These are phyloP conservation scores for Coemansia sp. DNA, from an alignment of 192 early-diverging fungal genomes.

Conservation along the genomic window DNA sequence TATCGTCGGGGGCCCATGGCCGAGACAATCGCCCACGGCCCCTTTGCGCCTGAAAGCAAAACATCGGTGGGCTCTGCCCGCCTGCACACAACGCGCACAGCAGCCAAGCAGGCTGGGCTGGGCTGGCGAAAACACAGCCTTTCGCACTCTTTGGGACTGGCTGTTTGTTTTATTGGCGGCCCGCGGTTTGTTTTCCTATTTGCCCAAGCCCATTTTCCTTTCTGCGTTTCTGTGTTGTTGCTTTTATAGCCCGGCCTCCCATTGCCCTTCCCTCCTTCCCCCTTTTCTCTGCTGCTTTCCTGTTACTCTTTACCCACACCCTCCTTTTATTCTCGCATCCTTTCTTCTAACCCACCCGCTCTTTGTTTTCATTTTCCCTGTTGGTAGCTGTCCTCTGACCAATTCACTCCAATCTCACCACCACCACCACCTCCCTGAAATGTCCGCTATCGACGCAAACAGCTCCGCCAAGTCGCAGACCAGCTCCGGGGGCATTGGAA, in stretches of 20 bases:
- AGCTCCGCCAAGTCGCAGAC: conserved; percentile 29
- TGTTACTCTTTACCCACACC: conserved; percentile 8
- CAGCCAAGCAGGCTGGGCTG: too few species aligned
- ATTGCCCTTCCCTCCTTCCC: conserved; percentile 5
- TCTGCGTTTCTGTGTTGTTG: not conserved
- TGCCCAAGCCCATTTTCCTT: too few species aligned
- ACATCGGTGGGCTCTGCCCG: too few species aligned
- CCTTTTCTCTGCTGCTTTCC: conserved; percentile 4
- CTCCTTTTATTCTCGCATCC: not conserved
- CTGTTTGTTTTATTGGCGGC: not conserved
- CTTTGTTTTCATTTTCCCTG: not conserved
- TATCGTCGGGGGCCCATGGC: too few species aligned
- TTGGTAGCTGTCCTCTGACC: not conserved
- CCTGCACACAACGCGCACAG: too few species aligned
- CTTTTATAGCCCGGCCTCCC: not conserved
- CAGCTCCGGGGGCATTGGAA: conserved; percentile 72
- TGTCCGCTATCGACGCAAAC: conserved; percentile 46
- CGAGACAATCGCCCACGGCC: too few species aligned
- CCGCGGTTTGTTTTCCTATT: not conserved
- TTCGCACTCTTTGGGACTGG: too few species aligned
- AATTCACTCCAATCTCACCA: too few species aligned
- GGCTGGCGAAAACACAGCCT: too few species aligned
- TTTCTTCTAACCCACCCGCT: not conserved
- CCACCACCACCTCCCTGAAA: conserved; percentile 17
- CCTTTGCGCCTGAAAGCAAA: too few species aligned